phyloP scores from a whole-genome alignment of 2,329 filamentous ascomycete genomes.

The Fusarium protoensiforme region DNA sequence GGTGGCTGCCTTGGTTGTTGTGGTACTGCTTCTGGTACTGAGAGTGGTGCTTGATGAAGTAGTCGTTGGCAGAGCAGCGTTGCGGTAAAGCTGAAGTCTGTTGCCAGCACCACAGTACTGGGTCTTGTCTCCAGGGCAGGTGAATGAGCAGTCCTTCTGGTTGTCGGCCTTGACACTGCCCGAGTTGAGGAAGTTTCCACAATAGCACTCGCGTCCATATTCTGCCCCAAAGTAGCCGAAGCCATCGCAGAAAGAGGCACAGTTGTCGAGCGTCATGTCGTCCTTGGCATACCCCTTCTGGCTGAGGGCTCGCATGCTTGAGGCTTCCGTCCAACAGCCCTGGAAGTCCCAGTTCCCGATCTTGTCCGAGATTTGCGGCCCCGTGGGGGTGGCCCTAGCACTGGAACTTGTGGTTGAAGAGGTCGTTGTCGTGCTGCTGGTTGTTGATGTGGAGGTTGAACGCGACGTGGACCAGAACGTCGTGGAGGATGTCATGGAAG shows the following conservation, averaged over 20 bases:
- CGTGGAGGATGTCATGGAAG: not conserved
- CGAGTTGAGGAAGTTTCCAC: slow-evolving; percentile 46
- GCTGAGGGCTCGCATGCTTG: slow-evolving; percentile 45
- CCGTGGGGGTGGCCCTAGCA: slow-evolving; percentile 34
- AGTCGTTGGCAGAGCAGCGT: not conserved
- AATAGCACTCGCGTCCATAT: slow-evolving; percentile 54
- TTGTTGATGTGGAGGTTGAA: not conserved
- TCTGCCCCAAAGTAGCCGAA: slow-evolving; percentile 48
- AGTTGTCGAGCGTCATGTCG: slow-evolving; percentile 50
- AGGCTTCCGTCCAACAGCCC: slow-evolving; percentile 52
- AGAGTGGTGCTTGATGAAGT: slow-evolving; percentile 7
- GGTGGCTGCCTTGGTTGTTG: slow-evolving; percentile 12
- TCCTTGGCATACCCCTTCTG: slow-evolving; percentile 44
- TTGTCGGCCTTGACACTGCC: slow-evolving; percentile 43
- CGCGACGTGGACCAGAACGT: not conserved
- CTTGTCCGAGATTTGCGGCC: slow-evolving; percentile 37
- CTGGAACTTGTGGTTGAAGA: slow-evolving; percentile 28
- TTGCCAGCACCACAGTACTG: slow-evolving; percentile 51
- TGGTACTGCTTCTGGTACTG: not conserved
- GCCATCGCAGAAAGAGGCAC: slow-evolving; percentile 45
- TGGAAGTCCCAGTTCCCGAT: slow-evolving; percentile 47
- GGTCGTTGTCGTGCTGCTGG: slow-evolving; percentile 33
- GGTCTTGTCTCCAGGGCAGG: slow-evolving; percentile 45
- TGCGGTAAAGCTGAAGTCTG: slow-evolving; percentile 49
- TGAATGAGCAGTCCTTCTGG: slow-evolving; percentile 48